These are phyloP conservation scores for Polyrhizophydium stewartii DNA, from an alignment of 371 early-diverging fungal genomes.

Conservation along the genomic window DNA sequence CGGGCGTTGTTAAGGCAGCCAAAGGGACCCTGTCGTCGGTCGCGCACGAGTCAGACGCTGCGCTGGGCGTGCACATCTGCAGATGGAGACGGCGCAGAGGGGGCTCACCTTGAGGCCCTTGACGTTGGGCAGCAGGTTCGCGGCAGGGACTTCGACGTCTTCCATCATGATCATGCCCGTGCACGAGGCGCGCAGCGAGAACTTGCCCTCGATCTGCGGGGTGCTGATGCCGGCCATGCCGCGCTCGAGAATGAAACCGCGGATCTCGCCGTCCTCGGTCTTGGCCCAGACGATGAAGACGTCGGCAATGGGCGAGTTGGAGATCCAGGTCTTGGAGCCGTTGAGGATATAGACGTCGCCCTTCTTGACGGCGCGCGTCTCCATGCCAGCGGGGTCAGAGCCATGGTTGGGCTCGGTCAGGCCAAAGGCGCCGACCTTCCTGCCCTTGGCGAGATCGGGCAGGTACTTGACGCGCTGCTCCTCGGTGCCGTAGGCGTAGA, in stretches of 20 bases:
- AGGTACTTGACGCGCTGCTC: conserved; percentile 89
- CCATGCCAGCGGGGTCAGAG: conserved; percentile 94
- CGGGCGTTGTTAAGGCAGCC: conserved; percentile 97
- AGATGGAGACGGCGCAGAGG: not conserved
- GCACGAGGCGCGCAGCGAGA: conserved; percentile 89
- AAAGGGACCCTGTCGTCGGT: conserved; percentile 88
- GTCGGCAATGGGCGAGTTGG: conserved; percentile 97
- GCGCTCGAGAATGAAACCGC: conserved; percentile 90
- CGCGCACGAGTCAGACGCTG: too few relatives aligned
- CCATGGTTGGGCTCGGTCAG: conserved; percentile 98
- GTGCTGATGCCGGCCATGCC: conserved; percentile 84
- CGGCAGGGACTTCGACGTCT: conserved; percentile 86
- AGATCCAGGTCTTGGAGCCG: conserved; percentile 98
- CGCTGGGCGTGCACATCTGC: not conserved
- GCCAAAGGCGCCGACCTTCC: conserved; percentile 89
- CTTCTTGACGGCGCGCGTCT: conserved; percentile 74
- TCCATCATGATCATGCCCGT: conserved; percentile 99
- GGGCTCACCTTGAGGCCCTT: conserved; percentile 70
- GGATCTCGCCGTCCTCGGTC: conserved; percentile 81
- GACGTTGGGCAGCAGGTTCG: conserved; percentile 85
- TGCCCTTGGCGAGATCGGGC: conserved; percentile 87
- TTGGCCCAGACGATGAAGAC: conserved; percentile 99
- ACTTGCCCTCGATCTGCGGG: conserved; percentile 92
- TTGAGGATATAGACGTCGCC: conserved; percentile 77
- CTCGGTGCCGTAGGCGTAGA: conserved; percentile 86